Conservation (phyloP, 2,329 filamentous ascomycete genomes). For the Hypoxylon sp. region DNA sequence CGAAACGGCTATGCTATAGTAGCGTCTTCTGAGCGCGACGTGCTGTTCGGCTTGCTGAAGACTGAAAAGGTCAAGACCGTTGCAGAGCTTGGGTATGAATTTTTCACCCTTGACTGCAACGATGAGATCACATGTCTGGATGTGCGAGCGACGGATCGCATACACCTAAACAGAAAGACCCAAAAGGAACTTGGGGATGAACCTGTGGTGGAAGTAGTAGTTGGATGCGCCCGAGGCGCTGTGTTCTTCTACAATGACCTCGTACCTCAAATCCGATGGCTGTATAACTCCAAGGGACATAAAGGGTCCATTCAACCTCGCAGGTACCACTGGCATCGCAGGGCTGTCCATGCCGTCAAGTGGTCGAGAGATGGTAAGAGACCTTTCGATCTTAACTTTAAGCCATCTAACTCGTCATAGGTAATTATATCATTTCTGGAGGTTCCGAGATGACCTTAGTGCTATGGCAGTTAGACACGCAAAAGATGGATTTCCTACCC, state of each 20-base stretch:
- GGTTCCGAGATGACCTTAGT: slow-evolving; percentile 89
- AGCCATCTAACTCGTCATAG: slow-evolving; percentile 53
- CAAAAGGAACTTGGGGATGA: slow-evolving; percentile 42
- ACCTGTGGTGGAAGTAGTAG: slow-evolving; percentile 72
- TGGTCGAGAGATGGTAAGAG: slow-evolving; percentile 88
- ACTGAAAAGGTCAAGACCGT: slow-evolving; percentile 46
- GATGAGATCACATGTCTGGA: slow-evolving; percentile 75
- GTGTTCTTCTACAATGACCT: slow-evolving; percentile 86
- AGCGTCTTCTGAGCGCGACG: slow-evolving; percentile 58
- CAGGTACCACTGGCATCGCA: slow-evolving; percentile 90
- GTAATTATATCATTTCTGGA: slow-evolving; percentile 93
- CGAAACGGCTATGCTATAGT: slow-evolving; percentile 67
- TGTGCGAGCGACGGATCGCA: slow-evolving; percentile 54
- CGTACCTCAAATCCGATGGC: slow-evolving; percentile 63
- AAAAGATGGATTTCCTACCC: slow-evolving; percentile 83
- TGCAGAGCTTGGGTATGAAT: slow-evolving; percentile 61
- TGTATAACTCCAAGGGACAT: slow-evolving; percentile 50
- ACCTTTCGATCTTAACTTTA: slow-evolving; percentile 12
- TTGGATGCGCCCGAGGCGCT: slow-evolving; percentile 79
- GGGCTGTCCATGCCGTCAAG: slow-evolving; percentile 82
- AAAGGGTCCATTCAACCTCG: slow-evolving; percentile 64
- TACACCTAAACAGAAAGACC: slow-evolving; percentile 47
- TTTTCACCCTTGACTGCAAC: slow-evolving; percentile 65
- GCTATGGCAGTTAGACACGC: slow-evolving; percentile 92
- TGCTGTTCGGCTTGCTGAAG: slow-evolving; percentile 68